Percentiles rank a stretch among this genome's conserved stretches.
phyloP scores from a whole-genome alignment of 164 flowering plant species.

The Liquidambar formosana region DNA sequence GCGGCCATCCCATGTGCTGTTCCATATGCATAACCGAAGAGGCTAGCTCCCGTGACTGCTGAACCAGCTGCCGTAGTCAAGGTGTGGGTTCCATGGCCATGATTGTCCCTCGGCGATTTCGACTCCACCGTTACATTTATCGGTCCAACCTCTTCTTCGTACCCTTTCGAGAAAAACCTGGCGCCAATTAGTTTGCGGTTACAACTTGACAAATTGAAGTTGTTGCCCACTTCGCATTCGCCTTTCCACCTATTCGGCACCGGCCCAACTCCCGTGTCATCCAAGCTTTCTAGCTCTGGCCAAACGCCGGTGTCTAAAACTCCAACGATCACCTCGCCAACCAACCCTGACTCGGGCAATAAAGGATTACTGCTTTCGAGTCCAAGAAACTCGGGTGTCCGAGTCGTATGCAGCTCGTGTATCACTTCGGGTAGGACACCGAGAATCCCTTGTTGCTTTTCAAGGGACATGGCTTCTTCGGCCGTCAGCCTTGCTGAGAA shows the following conservation, averaged over 20 bases:
- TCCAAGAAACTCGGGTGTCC: constrained; percentile 89
- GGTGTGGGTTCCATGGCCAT: constrained; percentile 96
- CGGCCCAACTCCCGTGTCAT: constrained; percentile 68
- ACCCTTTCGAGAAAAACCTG: constrained; percentile 68
- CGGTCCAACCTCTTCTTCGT: constrained; percentile 65
- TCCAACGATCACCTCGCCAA: constrained; percentile 67
- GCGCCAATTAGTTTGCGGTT: constrained; percentile 88
- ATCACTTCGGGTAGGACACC: constrained; percentile 55
- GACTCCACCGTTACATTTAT: constrained; percentile 75
- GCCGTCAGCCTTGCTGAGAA: constrained; percentile 65
- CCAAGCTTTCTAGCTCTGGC: constrained; percentile 78
- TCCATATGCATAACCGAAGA: constrained; percentile 76
- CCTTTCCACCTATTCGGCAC: constrained; percentile 78
- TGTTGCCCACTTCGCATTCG: constrained; percentile 49
- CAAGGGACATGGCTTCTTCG: constrained; percentile 52
- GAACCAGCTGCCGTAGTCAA: constrained; percentile 83
- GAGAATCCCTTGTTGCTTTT: constrained; percentile 46
- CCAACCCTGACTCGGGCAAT: constrained; percentile 36
- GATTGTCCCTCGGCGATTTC: constrained; percentile 81
- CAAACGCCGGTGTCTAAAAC: constrained; percentile 86
- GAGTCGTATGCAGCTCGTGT: constrained; percentile 83
- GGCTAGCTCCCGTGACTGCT: constrained; percentile 53
- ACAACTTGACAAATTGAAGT: constrained; percentile 54
- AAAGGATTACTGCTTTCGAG: constrained; percentile 31
- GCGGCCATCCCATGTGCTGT: constrained; percentile 90